Percentiles rank a stretch among this genome's conserved stretches.
These are phyloP conservation scores for Senna siamea DNA, from an alignment of 306 rosid genomes.

Conservation along the genomic window DNA sequence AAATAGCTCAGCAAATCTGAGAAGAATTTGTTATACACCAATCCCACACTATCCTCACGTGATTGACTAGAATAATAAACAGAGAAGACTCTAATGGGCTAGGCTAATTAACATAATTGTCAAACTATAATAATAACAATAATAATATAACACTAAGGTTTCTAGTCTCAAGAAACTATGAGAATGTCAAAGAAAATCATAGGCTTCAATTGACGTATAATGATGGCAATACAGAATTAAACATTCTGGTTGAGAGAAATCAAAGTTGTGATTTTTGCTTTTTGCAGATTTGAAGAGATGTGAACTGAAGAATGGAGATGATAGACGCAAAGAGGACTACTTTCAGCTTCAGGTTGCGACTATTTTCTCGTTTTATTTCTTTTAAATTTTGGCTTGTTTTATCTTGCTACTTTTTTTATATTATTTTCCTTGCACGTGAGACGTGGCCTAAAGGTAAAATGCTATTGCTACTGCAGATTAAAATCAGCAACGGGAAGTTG, in stretches of 20 bases:
- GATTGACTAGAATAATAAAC: too few relatives aligned
- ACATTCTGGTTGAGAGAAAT: neutral
- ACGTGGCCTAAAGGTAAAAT: conserved; percentile 24
- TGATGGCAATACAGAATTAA: conserved; percentile 1
- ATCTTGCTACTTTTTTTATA: neutral
- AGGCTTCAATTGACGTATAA: too few relatives aligned
- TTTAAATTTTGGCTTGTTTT: neutral
- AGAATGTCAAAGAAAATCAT: too few relatives aligned
- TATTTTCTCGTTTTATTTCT: neutral
- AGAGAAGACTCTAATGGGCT: too few relatives aligned
- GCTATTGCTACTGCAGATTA: conserved; percentile 60
- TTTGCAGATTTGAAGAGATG: conserved; percentile 69
- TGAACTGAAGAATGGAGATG: conserved; percentile 53
- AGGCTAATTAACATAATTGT: too few relatives aligned
- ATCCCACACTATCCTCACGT: too few relatives aligned
- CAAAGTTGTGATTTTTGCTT: conserved; percentile 24
- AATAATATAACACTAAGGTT: too few relatives aligned
- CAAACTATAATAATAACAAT: too few relatives aligned
- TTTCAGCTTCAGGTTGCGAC: conserved; percentile 77
- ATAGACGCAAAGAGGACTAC: conserved; percentile 58
- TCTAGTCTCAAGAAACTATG: too few relatives aligned
- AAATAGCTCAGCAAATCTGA: too few relatives aligned
- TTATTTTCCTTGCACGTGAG: neutral
- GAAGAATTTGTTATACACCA: too few relatives aligned
- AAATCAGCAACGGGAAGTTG: conserved; percentile 87